Evolutionary conservation across 1,284 basidiomycete genomes (phyloP), one percentile per base, ranked within the genome.

Genomic region (Naganishia albida): DNA sequence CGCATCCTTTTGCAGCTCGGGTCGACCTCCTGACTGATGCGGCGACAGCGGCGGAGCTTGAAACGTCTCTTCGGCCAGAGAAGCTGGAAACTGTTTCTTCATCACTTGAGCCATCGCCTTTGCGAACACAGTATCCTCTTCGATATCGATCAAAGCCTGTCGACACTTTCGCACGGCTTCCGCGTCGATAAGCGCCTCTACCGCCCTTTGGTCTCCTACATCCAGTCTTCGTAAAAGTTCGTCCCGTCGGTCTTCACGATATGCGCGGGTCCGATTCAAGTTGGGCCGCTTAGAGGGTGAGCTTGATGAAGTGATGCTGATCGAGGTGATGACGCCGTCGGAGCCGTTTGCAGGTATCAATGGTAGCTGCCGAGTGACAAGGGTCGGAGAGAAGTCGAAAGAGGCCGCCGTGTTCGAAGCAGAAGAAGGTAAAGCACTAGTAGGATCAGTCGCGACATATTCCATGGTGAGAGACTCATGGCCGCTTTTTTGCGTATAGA

Each of bases 91-190:
- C 18, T 56, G 54, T 6, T 30, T 28, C 7, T 43, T 42, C 54
- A 56, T n/a, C 18, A 43, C 54, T 28, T 56, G 54, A 10, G 25
- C 18, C 54, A 56, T 56, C n/a, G 54, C 54, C 54, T 56, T 56
- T 44, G 40, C 54, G 16, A 56, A 56, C n/a, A 44, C 54, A 16
- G 26, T 30, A 23, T 56, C 54, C 16, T 44, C 54, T 18, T 56
- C 54, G 16, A 56, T 56, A 7, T 56, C 54, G 42, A 56, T 56
- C 54, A 56, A 56, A 7, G 43, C 54, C 23, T 56, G 54, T n/a
- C 54, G 54, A 28, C 54, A 56, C 44, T 28, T 43, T 56, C 54
- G 40, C 0, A 23, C 7, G 3, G 42, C 54, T 56, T 56, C 54
- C 26, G 54, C 54, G 30, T 56, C 18, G 25, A 56, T 56, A 20